A percentile compares a stretch with the other conserved stretches of the same genome.
Evolutionary conservation across 164 flowering plant genomes (phyloP).

Genomic region (Macadamia tetraphylla): DNA sequence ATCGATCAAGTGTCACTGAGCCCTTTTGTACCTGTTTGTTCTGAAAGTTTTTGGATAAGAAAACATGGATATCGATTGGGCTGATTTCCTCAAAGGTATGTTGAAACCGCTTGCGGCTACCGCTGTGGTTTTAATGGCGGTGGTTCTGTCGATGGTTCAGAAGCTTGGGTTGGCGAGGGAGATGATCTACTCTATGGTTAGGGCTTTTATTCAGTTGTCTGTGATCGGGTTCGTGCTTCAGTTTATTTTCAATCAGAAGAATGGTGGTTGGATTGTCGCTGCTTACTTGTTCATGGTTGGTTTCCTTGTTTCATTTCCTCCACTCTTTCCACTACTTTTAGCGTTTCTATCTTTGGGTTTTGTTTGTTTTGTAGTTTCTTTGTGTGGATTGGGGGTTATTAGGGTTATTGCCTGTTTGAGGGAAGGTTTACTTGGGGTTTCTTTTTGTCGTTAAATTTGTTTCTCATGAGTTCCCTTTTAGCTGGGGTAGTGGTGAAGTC

Average conservation of each 20-base stretch:
- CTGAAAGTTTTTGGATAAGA: background rate
- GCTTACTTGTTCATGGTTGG: conserved; percentile 91
- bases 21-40: no score
- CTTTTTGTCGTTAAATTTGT: no score
- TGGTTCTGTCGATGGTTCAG: conserved; percentile 49
- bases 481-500: no score
- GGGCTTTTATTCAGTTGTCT: conserved; percentile 88
- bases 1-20: no score
- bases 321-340: no score
- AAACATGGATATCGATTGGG: conserved; percentile 46
- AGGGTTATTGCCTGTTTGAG: no score
- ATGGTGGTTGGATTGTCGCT: conserved; percentile 58
- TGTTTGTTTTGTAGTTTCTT: no score
- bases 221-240: conserved; percentile 89
- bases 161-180: conserved; percentile 66
- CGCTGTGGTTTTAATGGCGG: conserved; percentile 72
- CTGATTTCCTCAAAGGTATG: conserved; percentile 78
- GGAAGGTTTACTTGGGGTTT: no score
- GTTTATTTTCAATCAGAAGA: conserved; percentile 73
- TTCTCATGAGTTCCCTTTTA: no score
- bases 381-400: no score
- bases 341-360: no score
- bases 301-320: background rate
- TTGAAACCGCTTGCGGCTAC: conserved; percentile 69
- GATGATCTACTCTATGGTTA: conserved; percentile 63